Conservation (phyloP, 2,329 filamentous ascomycete genomes). For the Pseudopithomyces chartarum region DNA sequence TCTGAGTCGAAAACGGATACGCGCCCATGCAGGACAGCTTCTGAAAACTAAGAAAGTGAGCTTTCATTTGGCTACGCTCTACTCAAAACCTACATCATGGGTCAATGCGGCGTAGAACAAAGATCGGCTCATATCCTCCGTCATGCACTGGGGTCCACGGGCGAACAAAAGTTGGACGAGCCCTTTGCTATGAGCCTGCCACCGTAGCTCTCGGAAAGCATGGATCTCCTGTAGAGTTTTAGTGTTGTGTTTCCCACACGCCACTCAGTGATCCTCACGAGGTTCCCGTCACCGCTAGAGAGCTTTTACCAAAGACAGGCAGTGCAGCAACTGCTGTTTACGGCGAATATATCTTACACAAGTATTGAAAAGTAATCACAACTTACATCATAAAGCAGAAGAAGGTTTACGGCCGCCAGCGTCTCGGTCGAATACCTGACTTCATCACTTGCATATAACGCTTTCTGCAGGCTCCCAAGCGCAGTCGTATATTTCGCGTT, state of each 20-base stretch:
- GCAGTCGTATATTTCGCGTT: conserved; percentile 4
- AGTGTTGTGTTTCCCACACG: not conserved
- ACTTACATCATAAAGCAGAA: conserved; percentile 11
- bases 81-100: conserved; percentile 6
- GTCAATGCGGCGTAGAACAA: conserved; percentile 10
- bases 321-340: no score
- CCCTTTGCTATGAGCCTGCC: conserved; percentile 9
- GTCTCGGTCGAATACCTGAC: conserved; percentile 6
- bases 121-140: conserved; percentile 13
- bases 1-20: conserved; percentile 9
- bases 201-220: conserved; percentile 6
- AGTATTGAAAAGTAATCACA: not conserved
- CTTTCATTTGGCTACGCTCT: not conserved
- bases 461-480: conserved; percentile 5
- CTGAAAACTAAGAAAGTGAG: conserved; percentile 3
- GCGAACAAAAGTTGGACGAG: conserved; percentile 8
- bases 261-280: no score
- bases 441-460: not conserved
- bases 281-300: no score
- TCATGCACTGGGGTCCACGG: conserved; percentile 1
- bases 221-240: not conserved
- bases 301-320: no score
- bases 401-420: conserved; percentile 12
- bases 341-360: not conserved
- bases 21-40: conserved; percentile 2